These are phyloP conservation scores for Thelonectria blattea DNA, from an alignment of 2,329 filamentous ascomycete genomes.

Conservation along the genomic window DNA sequence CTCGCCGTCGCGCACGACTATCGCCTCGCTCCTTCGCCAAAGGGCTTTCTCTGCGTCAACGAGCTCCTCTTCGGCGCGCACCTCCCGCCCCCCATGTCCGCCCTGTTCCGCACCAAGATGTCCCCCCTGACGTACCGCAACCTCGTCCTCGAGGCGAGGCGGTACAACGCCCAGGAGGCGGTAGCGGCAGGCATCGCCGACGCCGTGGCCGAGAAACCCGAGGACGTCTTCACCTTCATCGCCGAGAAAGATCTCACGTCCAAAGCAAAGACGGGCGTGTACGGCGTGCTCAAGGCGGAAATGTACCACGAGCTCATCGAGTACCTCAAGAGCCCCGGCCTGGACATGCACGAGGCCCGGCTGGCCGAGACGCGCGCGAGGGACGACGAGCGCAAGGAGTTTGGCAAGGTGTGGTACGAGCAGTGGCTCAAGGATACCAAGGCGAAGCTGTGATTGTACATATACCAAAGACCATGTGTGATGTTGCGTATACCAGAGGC, in stretches of 20 bases:
- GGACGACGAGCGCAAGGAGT: conserved; percentile 51
- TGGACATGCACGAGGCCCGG: conserved; percentile 57
- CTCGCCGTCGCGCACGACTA: conserved; percentile 84
- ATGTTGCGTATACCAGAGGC: too few species aligned
- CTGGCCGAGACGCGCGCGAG: conserved; percentile 49
- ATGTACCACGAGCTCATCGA: conserved; percentile 73
- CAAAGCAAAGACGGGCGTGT: conserved; percentile 70
- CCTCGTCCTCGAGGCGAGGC: conserved; percentile 75
- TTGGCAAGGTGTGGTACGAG: conserved; percentile 54
- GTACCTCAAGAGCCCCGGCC: conserved; percentile 59
- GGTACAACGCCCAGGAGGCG: conserved; percentile 69
- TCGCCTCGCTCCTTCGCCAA: conserved; percentile 72
- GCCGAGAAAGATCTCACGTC: conserved; percentile 62
- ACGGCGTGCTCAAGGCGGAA: conserved; percentile 74
- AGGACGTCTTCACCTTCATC: conserved; percentile 67
- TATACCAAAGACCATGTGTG: too few species aligned
- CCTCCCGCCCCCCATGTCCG: conserved; percentile 75
- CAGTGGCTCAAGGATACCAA: conserved; percentile 54
- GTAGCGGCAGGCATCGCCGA: conserved; percentile 73
- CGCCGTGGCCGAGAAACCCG: conserved; percentile 63
- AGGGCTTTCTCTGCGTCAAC: conserved; percentile 81
- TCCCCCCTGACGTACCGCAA: conserved; percentile 61
- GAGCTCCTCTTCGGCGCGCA: conserved; percentile 81
- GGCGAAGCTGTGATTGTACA: conserved; percentile 41
- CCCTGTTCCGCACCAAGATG: conserved; percentile 76